Evolutionary conservation across 2,329 filamentous ascomycete genomes (phyloP), one percentile per base, ranked within the genome.

Genomic region (Canariomyces notabilis): DNA sequence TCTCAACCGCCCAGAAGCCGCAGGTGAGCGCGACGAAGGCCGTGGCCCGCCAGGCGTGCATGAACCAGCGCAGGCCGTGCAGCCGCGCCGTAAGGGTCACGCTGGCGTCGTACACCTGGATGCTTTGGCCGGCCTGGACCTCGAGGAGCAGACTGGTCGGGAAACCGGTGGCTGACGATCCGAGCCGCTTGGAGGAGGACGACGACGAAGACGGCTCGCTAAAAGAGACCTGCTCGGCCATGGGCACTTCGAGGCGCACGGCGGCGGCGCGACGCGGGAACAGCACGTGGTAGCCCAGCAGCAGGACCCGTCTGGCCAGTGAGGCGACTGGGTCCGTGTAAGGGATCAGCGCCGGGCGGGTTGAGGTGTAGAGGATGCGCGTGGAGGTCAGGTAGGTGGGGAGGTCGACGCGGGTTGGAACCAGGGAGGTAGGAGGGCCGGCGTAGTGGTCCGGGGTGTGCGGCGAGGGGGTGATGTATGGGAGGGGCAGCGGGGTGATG

Each of bases 31-130:
- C 59, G 1, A 85, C 42, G 48, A 89, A 89, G 5, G 82, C 82
- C 2, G 80, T 64, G 29, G 93, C 59, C 11, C 85, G 80, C 68
- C 91, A 84, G 51, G 88, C 82, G 59, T 93, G 93, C 87, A 98
- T 95, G 45, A 90, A 59, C 80, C 86, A 93, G 39, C 85, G 73
- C 50, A 96, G 64, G 0, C 91, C 91, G 9, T 77, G 75, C 53
- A 96, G 81, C 43, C 81, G 77, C 4, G 91, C 90, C 21, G 77
- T 81, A 52, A 97, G 80, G 2, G 75, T 76, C 26, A 95, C 74
- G 12, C 67, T 69, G 4, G 79, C 82, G 16, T 71, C 70, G 63
- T 96, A 96, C 5, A 95, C 79, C 63, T 95, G 87, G 59, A 96
- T 74, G 3, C 71, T 71, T 55, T 81, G 75, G 4, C 77, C 76